Evolutionary conservation across 306 rosid genomes (phyloP).

Genomic region (Dalbergia cochinchinensis): DNA sequence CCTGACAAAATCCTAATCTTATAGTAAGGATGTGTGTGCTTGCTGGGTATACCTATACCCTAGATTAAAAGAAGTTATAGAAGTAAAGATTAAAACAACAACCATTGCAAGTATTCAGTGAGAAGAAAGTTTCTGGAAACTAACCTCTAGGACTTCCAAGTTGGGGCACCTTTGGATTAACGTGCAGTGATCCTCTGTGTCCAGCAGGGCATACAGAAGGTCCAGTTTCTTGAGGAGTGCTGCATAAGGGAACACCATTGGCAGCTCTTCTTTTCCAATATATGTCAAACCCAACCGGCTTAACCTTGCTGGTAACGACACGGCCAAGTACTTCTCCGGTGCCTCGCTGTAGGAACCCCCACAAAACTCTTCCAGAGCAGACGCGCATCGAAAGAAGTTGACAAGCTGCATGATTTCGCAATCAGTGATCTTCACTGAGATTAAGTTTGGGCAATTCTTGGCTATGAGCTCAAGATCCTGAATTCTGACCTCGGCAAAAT

Average conservation of each 20-base stretch:
- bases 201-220: constrained; percentile 85
- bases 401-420: constrained; percentile 74
- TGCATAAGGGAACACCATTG: constrained; percentile 78
- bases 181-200: constrained; percentile 88
- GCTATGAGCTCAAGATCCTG: constrained; percentile 94
- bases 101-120: constrained; percentile 14
- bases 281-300: constrained; percentile 79
- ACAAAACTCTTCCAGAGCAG: constrained; percentile 81
- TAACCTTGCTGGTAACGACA: constrained; percentile 70
- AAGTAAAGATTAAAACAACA: neutral
- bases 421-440: constrained; percentile 80
- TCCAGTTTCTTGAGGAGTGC: constrained; percentile 74
- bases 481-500: constrained; percentile 57
- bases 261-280: constrained; percentile 82
- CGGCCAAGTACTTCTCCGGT: constrained; percentile 60
- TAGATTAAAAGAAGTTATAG: constrained; percentile 12
- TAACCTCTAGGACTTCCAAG: constrained; percentile 89
- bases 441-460: constrained; percentile 73
- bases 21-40: neutral
- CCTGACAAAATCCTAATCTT: too few relatives aligned
- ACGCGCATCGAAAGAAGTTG: constrained; percentile 74
- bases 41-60: constrained; percentile 9
- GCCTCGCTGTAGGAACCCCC: constrained; percentile 79
- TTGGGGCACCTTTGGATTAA: constrained; percentile 90
- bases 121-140: constrained; percentile 4